phyloP scores from a whole-genome alignment of 2,329 filamentous ascomycete genomes.

The Ophiocordyceps polyrhachis-furcata region DNA sequence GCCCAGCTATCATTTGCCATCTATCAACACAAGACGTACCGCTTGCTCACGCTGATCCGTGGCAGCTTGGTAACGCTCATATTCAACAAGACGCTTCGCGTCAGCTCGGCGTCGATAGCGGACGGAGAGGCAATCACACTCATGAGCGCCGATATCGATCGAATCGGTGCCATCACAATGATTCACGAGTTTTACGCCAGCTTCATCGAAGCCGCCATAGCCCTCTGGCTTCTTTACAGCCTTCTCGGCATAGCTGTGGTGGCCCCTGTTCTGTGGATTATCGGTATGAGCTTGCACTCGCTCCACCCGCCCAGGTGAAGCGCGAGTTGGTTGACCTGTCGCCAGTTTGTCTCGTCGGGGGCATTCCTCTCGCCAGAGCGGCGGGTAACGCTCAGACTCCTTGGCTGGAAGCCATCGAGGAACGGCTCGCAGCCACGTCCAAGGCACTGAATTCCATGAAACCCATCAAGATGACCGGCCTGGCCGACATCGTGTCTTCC shows the following conservation, averaged over 20 bases:
- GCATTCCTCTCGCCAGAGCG: constrained; percentile 6
- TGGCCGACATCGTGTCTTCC: constrained; percentile 13
- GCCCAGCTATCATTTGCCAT: constrained; percentile 5
- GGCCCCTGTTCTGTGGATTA: constrained; percentile 7
- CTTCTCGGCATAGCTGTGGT: constrained; percentile 7
- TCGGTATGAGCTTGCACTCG: constrained; percentile 3
- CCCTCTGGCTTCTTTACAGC: constrained; percentile 14
- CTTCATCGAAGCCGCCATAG: constrained; percentile 15
- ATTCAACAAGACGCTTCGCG: constrained; percentile 23
- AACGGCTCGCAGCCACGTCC: constrained; percentile 8
- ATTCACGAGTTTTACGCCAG: constrained; percentile 17
- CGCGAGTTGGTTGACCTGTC: neutral
- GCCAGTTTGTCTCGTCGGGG: constrained; percentile 3
- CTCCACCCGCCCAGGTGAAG: neutral
- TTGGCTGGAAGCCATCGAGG: constrained; percentile 11
- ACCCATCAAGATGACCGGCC: constrained; percentile 22
- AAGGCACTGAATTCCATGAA: constrained; percentile 15
- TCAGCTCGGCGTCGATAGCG: constrained; percentile 11
- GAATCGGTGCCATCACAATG: constrained; percentile 8
- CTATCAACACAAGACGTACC: constrained; percentile 14
- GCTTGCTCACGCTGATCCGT: constrained; percentile 15
- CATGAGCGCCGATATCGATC: constrained; percentile 25
- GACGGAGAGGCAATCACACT: constrained; percentile 13
- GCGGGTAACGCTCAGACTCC: constrained; percentile 7
- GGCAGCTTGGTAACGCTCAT: constrained; percentile 23